Evolutionary conservation across 345 rosid genomes (phyloP).

Genomic region (Euclidium syriacum): DNA sequence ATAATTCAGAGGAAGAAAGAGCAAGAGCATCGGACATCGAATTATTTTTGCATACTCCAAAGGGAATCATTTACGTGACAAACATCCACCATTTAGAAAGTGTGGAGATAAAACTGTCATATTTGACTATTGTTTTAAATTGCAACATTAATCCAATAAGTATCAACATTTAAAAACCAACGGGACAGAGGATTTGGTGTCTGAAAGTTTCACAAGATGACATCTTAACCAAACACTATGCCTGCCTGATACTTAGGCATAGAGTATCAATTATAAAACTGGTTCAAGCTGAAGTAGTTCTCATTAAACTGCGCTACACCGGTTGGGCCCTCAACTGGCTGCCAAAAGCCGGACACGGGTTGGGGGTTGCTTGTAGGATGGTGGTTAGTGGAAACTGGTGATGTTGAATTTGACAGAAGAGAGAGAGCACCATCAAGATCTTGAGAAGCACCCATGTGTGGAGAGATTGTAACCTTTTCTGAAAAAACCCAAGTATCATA

Average conservation of each 20-base stretch:
- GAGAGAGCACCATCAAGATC: constrained; percentile 97
- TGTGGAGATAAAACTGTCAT: too few species aligned
- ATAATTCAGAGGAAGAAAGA: too few species aligned
- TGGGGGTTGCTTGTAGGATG: constrained; percentile 34
- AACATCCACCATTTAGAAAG: too few species aligned
- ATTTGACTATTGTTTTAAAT: too few species aligned
- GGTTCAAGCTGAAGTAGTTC: constrained; percentile 37
- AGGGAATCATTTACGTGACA: too few species aligned
- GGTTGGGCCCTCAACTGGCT: constrained; percentile 30
- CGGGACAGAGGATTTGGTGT: constrained; percentile 8
- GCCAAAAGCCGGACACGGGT: constrained; percentile 41
- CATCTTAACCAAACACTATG: neutral
- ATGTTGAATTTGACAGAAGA: constrained; percentile 90
- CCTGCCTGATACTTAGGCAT: neutral
- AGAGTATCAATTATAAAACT: constrained; percentile 36
- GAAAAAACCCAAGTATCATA: constrained; percentile 23
- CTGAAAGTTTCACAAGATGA: constrained; percentile 2
- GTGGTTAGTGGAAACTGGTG: constrained; percentile 41
- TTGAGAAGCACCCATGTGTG: constrained; percentile 49
- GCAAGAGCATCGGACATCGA: too few species aligned
- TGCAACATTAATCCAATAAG: too few species aligned
- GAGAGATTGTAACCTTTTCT: constrained; percentile 52
- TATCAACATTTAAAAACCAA: too few species aligned
- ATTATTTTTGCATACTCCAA: too few species aligned
- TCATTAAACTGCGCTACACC: constrained; percentile 38